phyloP scores from a whole-genome alignment of 2,329 filamentous ascomycete genomes.

The Talaromyces pinophilus region DNA sequence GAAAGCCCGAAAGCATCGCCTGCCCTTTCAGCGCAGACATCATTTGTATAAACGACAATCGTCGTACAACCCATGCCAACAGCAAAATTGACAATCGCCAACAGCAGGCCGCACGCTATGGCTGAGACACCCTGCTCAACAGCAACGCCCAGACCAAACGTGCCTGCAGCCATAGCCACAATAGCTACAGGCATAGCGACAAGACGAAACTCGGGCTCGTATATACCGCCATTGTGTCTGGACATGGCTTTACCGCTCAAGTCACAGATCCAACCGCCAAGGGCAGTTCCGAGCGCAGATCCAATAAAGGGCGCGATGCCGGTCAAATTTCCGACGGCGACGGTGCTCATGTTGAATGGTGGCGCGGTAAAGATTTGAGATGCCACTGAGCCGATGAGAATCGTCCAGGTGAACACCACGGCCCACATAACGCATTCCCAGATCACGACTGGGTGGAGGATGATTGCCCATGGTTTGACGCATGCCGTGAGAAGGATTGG shows the following conservation, averaged over 20 bases:
- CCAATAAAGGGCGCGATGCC: not conserved
- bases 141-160: not conserved
- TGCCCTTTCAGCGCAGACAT: not conserved
- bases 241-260: not conserved
- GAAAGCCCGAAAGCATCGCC: not conserved
- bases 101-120: not conserved
- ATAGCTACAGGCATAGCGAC: not conserved
- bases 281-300: not conserved
- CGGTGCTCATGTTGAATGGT: not conserved
- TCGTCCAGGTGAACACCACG: constrained; percentile 5
- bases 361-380: constrained; percentile 6
- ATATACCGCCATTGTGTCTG: not conserved
- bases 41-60: not conserved
- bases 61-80: not conserved
- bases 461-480: not conserved
- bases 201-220: not conserved
- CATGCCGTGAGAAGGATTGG: not conserved
- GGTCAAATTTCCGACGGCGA: not conserved
- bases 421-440: constrained; percentile 11
- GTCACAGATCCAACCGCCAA: not conserved
- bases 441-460: constrained; percentile 4
- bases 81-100: not conserved
- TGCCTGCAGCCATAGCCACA: not conserved
- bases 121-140: not conserved
- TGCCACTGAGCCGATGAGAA: constrained; percentile 1